Conservation (phyloP, 164 flowering plant species). For the Sextonia rubra region DNA sequence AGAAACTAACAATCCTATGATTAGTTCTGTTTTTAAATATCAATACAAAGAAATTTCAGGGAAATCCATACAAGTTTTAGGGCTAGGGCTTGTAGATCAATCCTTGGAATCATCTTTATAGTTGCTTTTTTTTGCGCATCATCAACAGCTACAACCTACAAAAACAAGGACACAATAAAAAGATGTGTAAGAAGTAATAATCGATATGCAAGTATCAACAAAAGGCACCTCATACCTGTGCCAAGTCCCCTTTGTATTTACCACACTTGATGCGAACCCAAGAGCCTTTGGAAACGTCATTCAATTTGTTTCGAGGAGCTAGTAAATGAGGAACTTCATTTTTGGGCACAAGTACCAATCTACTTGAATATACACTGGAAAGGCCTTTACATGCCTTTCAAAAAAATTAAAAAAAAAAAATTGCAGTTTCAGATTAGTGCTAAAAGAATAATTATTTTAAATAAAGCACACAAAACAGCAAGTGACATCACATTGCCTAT, state of each 20-base stretch:
- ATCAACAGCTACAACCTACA: constrained; percentile 74
- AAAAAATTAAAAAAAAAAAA: constrained; percentile 12
- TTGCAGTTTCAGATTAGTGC: neutral
- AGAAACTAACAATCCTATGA: neutral
- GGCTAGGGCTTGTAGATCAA: constrained; percentile 62
- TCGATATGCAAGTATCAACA: neutral
- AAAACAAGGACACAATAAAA: neutral
- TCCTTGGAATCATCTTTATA: constrained; percentile 80
- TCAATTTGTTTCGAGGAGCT: constrained; percentile 33
- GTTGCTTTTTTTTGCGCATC: constrained; percentile 53
- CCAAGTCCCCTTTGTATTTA: constrained; percentile 88
- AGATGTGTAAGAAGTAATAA: neutral
- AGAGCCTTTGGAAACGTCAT: constrained; percentile 44
- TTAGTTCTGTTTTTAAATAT: neutral
- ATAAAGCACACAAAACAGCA: neutral
- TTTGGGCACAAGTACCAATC: constrained; percentile 43
- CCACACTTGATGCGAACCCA: constrained; percentile 94
- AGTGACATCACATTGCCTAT: neutral
- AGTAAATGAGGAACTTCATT: constrained; percentile 68
- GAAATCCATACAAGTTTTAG: constrained; percentile 56
- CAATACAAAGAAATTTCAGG: neutral
- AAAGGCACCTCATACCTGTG: constrained; percentile 45
- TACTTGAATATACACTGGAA: constrained; percentile 42
- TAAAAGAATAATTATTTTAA: neutral
- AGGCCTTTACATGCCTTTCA: constrained; percentile 80